Conservation (phyloP, 179 eudicot species). For the Sideroxylon spinosum region DNA sequence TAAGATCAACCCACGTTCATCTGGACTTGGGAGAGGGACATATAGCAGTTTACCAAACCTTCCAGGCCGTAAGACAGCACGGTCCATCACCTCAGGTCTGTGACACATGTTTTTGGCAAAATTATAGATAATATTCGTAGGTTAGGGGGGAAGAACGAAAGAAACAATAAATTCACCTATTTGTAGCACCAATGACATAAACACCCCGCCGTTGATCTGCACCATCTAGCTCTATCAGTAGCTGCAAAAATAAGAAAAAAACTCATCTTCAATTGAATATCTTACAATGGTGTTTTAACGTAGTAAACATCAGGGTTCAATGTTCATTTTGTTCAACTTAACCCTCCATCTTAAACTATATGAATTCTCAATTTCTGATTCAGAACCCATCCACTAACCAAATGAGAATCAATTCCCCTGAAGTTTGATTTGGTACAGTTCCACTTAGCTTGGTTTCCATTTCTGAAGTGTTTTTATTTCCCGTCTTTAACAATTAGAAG, state of each 20-base stretch:
- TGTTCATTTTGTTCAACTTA: not conserved
- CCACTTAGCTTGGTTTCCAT: not conserved
- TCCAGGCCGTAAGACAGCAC: constrained; percentile 68
- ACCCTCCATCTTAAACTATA: not conserved
- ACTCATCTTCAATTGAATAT: constrained; percentile 12
- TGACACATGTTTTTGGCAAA: constrained; percentile 5
- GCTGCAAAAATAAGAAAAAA: constrained; percentile 37
- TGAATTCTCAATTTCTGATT: not conserved
- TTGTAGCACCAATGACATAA: constrained; percentile 90
- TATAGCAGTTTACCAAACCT: constrained; percentile 66
- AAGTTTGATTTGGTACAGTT: not conserved
- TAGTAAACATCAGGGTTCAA: not conserved
- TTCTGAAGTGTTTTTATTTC: not conserved
- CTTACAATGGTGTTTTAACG: not conserved
- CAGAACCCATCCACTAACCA: not conserved
- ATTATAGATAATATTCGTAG: not conserved
- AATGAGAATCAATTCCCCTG: not conserved
- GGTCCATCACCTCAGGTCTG: constrained; percentile 85
- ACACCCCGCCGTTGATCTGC: constrained; percentile 79
- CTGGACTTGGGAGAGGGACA: constrained; percentile 68
- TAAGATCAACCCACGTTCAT: constrained; percentile 71
- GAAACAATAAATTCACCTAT: constrained; percentile 42
- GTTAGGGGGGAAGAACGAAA: too few species aligned
- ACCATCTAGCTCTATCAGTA: constrained; percentile 73
- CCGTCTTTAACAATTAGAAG: not conserved